Conservation (phyloP, 2,329 filamentous ascomycete genomes). For the Colletotrichum sp. region DNA sequence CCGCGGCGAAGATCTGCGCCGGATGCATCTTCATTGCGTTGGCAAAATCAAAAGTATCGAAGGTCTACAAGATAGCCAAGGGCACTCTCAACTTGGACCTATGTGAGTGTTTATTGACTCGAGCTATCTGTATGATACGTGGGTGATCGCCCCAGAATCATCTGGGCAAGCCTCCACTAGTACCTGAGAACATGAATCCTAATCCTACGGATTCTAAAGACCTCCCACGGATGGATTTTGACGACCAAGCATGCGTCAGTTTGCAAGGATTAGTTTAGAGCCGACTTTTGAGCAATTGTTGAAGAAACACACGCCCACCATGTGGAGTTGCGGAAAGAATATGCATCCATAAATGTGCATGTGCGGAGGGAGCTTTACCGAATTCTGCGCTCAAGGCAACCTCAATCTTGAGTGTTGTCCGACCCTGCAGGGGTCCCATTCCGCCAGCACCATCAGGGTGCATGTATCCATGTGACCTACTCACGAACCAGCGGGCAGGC, state of each 20-base stretch:
- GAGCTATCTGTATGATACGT: background rate
- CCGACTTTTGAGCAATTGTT: background rate
- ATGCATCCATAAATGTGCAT: background rate
- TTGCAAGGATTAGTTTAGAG: background rate
- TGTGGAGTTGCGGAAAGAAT: background rate
- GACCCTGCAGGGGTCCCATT: background rate
- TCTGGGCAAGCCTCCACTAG: background rate
- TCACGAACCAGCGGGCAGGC: background rate
- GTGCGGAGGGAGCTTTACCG: background rate
- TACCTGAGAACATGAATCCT: background rate
- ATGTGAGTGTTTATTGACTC: background rate
- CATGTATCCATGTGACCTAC: background rate
- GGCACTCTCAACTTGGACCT: background rate
- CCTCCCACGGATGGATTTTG: background rate
- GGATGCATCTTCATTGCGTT: background rate
- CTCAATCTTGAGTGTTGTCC: background rate
- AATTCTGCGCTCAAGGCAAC: background rate
- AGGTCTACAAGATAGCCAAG: background rate
- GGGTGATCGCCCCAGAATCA: background rate
- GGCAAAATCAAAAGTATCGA: background rate
- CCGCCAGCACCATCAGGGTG: background rate
- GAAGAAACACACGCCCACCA: background rate
- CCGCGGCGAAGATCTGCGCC: background rate
- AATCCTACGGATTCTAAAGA: background rate
- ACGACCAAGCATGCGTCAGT: background rate